These are phyloP conservation scores for Apiotrichum siamense DNA, from an alignment of 1,284 basidiomycete genomes.

Conservation along the genomic window DNA sequence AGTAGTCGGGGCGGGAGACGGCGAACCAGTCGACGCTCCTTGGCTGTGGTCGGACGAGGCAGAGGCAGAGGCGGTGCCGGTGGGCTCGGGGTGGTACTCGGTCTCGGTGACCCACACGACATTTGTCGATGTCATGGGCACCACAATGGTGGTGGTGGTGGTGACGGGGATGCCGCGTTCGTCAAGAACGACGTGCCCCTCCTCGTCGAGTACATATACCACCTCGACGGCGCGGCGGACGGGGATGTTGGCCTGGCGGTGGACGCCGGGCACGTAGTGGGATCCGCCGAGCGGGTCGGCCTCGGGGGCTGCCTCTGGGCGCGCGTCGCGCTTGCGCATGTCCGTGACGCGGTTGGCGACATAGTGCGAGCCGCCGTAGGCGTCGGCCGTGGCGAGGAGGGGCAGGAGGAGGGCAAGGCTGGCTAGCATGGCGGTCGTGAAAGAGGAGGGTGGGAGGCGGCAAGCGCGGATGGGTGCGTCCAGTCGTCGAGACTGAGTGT, in stretches of 20 bases:
- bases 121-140: constrained; percentile 37
- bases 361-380: constrained; percentile 16
- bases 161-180: constrained; percentile 41
- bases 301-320: background rate
- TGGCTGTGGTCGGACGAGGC: background rate
- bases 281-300: constrained; percentile 8
- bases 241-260: background rate
- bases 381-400: constrained; percentile 10
- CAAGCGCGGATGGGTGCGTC: background rate
- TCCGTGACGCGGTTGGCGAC: background rate
- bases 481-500: background rate
- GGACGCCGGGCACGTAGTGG: constrained; percentile 7
- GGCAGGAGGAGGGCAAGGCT: constrained; percentile 12
- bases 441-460: background rate
- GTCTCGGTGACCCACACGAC: constrained; percentile 36
- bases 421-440: constrained; percentile 4
- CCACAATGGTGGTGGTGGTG: constrained; percentile 40
- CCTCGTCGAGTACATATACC: constrained; percentile 4
- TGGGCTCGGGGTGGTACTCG: constrained; percentile 6
- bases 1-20: constrained; percentile 40
- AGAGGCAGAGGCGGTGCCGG: background rate
- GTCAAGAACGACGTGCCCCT: constrained; percentile 14
- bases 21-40: constrained; percentile 32
- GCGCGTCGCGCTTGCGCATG: constrained; percentile 1
- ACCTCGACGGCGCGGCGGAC: background rate